Conservation (phyloP, 2,329 filamentous ascomycete genomes). For the Cordyceps javanica region DNA sequence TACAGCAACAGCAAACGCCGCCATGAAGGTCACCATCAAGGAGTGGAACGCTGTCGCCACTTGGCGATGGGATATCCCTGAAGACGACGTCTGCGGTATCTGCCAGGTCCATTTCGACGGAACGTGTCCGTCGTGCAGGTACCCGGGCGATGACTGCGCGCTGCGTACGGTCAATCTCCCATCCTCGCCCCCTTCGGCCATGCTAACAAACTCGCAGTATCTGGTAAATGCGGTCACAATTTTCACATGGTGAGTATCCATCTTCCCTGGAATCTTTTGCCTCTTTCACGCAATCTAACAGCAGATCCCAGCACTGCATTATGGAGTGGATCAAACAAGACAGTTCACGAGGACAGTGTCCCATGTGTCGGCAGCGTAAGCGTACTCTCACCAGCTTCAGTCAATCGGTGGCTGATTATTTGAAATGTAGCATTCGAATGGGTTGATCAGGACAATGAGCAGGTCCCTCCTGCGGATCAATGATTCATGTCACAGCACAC, state of each 20-base stretch:
- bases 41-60: slow-evolving; percentile 92
- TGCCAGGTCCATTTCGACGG: slow-evolving; percentile 97
- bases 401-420: neutral
- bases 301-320: slow-evolving; percentile 72
- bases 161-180: slow-evolving; percentile 55
- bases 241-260: slow-evolving; percentile 77
- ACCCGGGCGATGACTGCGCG: slow-evolving; percentile 91
- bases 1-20: slow-evolving; percentile 13
- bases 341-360: slow-evolving; percentile 85
- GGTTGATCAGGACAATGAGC: slow-evolving; percentile 30
- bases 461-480: slow-evolving; percentile 23
- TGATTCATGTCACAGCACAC: neutral
- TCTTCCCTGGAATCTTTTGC: neutral
- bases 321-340: slow-evolving; percentile 95
- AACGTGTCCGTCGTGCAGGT: slow-evolving; percentile 97
- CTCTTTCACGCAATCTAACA: neutral
- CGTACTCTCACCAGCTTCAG: neutral
- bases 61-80: slow-evolving; percentile 96
- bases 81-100: slow-evolving; percentile 97
- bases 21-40: slow-evolving; percentile 93
- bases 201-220: slow-evolving; percentile 51
- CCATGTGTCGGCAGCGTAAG: slow-evolving; percentile 94
- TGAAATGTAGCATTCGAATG: slow-evolving; percentile 34
- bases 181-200: neutral
- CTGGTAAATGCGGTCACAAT: slow-evolving; percentile 93